A percentile compares a stretch with the other conserved stretches of the same genome.
Evolutionary conservation across 768 basidiomycete genomes (phyloP).

Genomic region (Trametes cingulata): DNA sequence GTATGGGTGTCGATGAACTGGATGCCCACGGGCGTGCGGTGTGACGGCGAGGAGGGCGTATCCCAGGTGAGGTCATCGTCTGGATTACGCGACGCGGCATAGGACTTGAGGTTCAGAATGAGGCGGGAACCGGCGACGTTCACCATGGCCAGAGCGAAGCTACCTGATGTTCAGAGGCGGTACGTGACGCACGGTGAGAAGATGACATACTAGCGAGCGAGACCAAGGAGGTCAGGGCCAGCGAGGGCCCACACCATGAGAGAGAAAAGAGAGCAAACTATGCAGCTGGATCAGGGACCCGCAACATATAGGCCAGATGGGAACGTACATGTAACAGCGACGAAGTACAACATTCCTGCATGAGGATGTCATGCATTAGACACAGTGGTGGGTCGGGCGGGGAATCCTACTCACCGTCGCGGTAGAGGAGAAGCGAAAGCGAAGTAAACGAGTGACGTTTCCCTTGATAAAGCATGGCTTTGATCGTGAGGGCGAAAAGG

Average conservation of each 20-base stretch:
- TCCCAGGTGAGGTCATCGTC: conserved; percentile 17
- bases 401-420: conserved; percentile 22
- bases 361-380: background rate
- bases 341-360: conserved; percentile 31
- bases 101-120: conserved; percentile 31
- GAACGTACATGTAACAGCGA: conserved; percentile 28
- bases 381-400: background rate
- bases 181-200: background rate
- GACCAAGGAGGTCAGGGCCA: conserved; percentile 26
- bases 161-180: background rate
- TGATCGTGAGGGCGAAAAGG: conserved; percentile 30
- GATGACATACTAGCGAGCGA: conserved; percentile 30
- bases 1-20: background rate
- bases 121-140: conserved; percentile 31
- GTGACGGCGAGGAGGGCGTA: background rate
- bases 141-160: conserved; percentile 32
- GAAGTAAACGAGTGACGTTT: conserved; percentile 25
- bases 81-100: conserved; percentile 17
- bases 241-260: conserved; percentile 33
- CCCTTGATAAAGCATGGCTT: conserved; percentile 26
- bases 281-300: background rate
- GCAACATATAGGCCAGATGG: background rate
- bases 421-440: conserved; percentile 29
- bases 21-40: background rate
- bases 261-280: conserved; percentile 30